Evolutionary conservation across 164 flowering plant species (phyloP).

Genomic region (Dillenia turbinata): DNA sequence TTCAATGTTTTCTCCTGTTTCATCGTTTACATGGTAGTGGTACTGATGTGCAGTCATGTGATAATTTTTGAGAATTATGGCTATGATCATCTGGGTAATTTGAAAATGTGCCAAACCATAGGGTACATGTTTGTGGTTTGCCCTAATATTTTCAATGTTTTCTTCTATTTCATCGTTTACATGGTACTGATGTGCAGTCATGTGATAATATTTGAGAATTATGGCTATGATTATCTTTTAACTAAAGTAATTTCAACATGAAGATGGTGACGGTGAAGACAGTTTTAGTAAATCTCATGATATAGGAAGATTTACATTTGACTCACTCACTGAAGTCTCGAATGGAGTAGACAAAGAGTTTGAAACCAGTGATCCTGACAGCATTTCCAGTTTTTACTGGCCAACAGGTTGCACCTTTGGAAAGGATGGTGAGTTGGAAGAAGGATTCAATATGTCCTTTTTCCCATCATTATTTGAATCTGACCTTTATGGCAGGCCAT

Average conservation of each 20-base stretch:
- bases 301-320: slow-evolving; percentile 13
- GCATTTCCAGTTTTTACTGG: slow-evolving; percentile 18
- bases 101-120: too few relatives aligned
- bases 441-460: slow-evolving; percentile 9
- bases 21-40: too few relatives aligned
- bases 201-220: not conserved
- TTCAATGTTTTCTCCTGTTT: too few relatives aligned
- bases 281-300: slow-evolving; percentile 14
- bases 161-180: too few relatives aligned
- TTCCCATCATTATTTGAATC: slow-evolving; percentile 16
- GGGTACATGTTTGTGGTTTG: too few relatives aligned
- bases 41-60: too few relatives aligned
- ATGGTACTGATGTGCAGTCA: too few relatives aligned
- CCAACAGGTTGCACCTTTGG: slow-evolving; percentile 11
- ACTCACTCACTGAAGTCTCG: slow-evolving; percentile 8
- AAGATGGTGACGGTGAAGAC: slow-evolving; percentile 21
- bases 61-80: not conserved
- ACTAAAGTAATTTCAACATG: slow-evolving; percentile 7
- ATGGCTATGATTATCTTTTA: not conserved
- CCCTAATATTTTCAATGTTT: too few relatives aligned
- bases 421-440: slow-evolving; percentile 19
- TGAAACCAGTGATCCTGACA: slow-evolving; percentile 14
- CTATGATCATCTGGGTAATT: not conserved
- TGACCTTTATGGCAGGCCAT: slow-evolving; percentile 9
- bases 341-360: slow-evolving; percentile 15